Conservation (phyloP, 2,329 filamentous ascomycete genomes). For the Dendryphion nanum region DNA sequence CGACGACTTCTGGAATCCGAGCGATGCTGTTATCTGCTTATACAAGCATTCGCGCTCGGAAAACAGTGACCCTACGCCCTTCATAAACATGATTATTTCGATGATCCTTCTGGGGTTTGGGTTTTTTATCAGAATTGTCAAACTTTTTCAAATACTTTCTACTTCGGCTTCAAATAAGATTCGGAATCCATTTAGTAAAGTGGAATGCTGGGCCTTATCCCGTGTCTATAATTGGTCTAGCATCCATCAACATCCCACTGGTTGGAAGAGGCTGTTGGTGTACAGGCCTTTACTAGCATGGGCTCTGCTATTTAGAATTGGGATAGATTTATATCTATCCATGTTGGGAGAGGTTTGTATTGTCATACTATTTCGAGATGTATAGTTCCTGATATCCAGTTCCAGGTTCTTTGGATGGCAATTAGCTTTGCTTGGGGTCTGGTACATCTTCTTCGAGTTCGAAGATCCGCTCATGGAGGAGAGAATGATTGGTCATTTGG, state of each 20-base stretch:
- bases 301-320: background rate
- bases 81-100: background rate
- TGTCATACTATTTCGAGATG: too few species aligned
- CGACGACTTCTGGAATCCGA: background rate
- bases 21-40: background rate
- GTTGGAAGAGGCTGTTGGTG: background rate
- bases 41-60: background rate
- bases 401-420: slow-evolving; percentile 4
- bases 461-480: background rate
- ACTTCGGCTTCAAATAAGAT: too few species aligned
- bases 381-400: background rate
- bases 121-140: background rate
- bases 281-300: background rate
- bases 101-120: background rate
- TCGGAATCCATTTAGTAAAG: too few species aligned
- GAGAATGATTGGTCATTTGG: slow-evolving; percentile 5
- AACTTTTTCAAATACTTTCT: background rate
- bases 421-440: slow-evolving; percentile 6
- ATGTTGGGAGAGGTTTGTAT: background rate
- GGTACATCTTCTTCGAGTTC: background rate
- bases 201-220: too few species aligned
- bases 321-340: background rate
- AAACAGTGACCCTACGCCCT: background rate
- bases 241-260: too few species aligned
- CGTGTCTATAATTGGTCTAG: too few species aligned